A percentile compares a stretch with the other conserved stretches of the same genome.
Evolutionary conservation across 2,329 filamentous ascomycete genomes (phyloP).

Genomic region (Ceratocystis variospora): DNA sequence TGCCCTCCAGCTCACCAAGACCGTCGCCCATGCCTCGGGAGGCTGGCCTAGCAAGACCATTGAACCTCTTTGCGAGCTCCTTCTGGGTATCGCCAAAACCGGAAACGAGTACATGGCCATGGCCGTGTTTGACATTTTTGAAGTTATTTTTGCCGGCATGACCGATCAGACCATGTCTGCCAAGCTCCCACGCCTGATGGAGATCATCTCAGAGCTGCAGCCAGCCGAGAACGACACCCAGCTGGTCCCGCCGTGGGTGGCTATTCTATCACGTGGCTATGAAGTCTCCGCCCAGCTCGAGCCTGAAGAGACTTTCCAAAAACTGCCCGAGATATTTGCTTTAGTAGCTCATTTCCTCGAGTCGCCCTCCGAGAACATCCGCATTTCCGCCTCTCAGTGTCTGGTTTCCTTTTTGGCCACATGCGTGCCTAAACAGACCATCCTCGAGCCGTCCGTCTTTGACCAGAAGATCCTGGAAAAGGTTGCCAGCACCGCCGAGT

Average conservation of each 20-base stretch:
- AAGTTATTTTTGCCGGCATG: conserved; percentile 90
- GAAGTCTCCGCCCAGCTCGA: conserved; percentile 83
- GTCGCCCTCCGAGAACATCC: conserved; percentile 81
- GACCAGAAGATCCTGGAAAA: conserved; percentile 84
- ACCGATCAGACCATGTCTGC: conserved; percentile 74
- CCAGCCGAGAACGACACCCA: conserved; percentile 89
- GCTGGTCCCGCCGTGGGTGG: conserved; percentile 89
- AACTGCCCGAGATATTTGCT: conserved; percentile 70
- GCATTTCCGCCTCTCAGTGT: conserved; percentile 87
- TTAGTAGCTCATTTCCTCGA: conserved; percentile 70
- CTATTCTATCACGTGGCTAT: conserved; percentile 85
- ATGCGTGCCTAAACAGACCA: conserved; percentile 68
- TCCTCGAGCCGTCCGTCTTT: conserved; percentile 79
- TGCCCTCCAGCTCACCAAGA: conserved; percentile 81
- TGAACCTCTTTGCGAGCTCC: conserved; percentile 74
- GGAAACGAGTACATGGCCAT: conserved; percentile 94
- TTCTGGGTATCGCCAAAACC: conserved; percentile 76
- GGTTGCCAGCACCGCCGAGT: conserved; percentile 56
- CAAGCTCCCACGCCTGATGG: conserved; percentile 77
- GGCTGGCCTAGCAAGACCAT: conserved; percentile 97
- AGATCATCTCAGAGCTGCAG: conserved; percentile 82
- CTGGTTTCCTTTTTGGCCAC: conserved; percentile 85
- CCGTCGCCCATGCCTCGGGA: conserved; percentile 69
- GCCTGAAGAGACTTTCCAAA: conserved; percentile 81
- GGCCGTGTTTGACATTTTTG: conserved; percentile 92